A percentile compares a stretch with the other conserved stretches of the same genome.
These are phyloP conservation scores for Gypsophila paniculata DNA, from an alignment of 179 eudicot genomes.

Conservation along the genomic window DNA sequence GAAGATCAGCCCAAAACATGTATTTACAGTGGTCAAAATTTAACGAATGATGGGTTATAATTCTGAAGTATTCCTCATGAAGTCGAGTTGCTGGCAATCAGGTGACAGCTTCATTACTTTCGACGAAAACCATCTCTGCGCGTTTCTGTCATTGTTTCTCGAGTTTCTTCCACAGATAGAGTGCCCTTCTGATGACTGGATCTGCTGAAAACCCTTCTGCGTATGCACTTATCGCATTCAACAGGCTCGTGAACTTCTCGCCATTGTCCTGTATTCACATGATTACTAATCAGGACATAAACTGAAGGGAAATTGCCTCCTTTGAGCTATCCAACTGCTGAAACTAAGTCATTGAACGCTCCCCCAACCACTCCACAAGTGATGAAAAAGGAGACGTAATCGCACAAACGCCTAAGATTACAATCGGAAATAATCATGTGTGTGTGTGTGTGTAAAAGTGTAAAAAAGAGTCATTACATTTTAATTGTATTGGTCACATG, in stretches of 20 bases:
- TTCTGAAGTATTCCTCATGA: neutral
- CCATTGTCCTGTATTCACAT: conserved; percentile 67
- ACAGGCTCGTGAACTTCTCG: conserved; percentile 73
- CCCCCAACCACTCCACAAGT: too few relatives aligned
- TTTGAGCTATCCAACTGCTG: neutral
- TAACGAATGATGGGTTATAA: neutral
- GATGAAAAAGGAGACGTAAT: neutral
- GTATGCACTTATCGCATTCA: conserved; percentile 88
- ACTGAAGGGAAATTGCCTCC: neutral
- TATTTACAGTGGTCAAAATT: conserved; percentile 9
- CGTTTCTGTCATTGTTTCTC: conserved; percentile 27
- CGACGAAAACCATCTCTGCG: neutral
- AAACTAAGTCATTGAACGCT: neutral
- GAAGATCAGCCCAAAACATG: neutral
- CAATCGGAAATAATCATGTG: neutral
- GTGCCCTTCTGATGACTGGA: conserved; percentile 64
- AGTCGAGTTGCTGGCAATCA: neutral
- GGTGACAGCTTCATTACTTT: neutral
- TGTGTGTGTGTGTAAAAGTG: neutral
- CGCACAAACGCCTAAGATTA: neutral
- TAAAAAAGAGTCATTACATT: neutral
- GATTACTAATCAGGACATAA: neutral
- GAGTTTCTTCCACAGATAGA: conserved; percentile 81
- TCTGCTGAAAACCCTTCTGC: conserved; percentile 97
- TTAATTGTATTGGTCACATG: neutral